Conservation (phyloP, 139 green algal genomes). For the Auxenochlorella pyrenoidosa region DNA sequence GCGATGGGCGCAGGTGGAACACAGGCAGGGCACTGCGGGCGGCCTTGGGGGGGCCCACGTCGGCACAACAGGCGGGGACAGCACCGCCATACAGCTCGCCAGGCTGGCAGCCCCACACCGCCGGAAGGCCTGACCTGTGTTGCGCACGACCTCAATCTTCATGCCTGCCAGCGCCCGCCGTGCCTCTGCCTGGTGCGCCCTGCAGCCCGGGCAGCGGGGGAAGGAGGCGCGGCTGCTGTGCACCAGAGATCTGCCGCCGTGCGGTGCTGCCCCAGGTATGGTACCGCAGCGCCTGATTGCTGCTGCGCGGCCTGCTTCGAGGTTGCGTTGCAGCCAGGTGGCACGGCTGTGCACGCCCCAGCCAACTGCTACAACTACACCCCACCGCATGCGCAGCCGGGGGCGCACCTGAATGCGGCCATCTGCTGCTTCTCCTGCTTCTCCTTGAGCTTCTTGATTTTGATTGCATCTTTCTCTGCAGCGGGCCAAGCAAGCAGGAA, state of each 20-base stretch:
- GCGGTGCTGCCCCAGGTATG: too few species aligned
- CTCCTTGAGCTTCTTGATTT: conserved; percentile 69
- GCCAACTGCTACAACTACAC: too few species aligned
- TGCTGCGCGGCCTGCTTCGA: too few species aligned
- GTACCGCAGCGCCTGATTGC: too few species aligned
- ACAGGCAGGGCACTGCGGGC: not conserved
- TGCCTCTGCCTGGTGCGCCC: not conserved
- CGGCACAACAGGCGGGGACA: too few species aligned
- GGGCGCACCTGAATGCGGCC: conserved; percentile 60
- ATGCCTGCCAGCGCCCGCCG: conserved; percentile 36
- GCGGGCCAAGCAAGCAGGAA: not conserved
- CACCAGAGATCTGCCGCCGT: not conserved
- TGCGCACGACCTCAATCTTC: conserved; percentile 56
- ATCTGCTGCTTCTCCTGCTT: conserved; percentile 62
- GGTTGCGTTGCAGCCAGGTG: too few species aligned
- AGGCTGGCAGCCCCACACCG: not conserved
- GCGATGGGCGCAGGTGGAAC: not conserved
- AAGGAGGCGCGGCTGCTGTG: not conserved
- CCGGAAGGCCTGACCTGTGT: conserved; percentile 9
- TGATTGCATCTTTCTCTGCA: conserved; percentile 67
- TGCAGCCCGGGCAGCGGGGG: not conserved
- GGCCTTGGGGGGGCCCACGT: too few species aligned
- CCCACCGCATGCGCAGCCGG: conserved; percentile 24
- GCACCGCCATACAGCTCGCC: too few species aligned
- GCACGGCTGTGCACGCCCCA: too few species aligned